phyloP scores from a whole-genome alignment of 306 rosid species.

The Acacia confusa region DNA sequence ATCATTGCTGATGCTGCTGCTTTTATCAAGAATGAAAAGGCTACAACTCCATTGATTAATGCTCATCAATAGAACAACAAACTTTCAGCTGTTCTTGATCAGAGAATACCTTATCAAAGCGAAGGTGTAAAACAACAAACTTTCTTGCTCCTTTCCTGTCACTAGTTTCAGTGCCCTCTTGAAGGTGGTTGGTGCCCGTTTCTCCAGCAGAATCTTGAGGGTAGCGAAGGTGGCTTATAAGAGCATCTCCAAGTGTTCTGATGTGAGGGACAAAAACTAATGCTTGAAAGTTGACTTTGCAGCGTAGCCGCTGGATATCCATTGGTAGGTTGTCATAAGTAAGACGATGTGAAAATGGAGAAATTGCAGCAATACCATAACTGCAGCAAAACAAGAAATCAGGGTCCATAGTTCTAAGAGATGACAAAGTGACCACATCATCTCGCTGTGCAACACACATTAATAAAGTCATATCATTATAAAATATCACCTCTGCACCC shows the following conservation, averaged over 20 bases:
- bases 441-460: conserved; percentile 3
- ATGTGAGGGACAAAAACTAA: conserved; percentile 87
- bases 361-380: conserved; percentile 89
- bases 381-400: conserved; percentile 41
- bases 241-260: conserved; percentile 83
- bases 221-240: conserved; percentile 71
- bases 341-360: conserved; percentile 97
- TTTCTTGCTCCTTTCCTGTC: conserved; percentile 49
- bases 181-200: conserved; percentile 46
- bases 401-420: conserved; percentile 15
- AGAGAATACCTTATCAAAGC: conserved; percentile 84
- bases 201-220: conserved; percentile 48
- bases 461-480: conserved; percentile 3
- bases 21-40: not conserved
- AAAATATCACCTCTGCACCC: not conserved
- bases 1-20: not conserved
- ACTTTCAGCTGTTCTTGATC: too few relatives aligned
- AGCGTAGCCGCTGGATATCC: conserved; percentile 89
- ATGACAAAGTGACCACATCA: not conserved
- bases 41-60: conserved; percentile 5
- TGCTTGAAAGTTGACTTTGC: conserved; percentile 96
- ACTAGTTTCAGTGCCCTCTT: conserved; percentile 45
- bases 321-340: conserved; percentile 83
- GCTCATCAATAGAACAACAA: not conserved
- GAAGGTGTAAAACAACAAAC: conserved; percentile 89